Percentiles rank a stretch among this genome's conserved stretches.
Conservation (phyloP, 352 stramenopile genomes). For the Plasmopara halstedii region DNA sequence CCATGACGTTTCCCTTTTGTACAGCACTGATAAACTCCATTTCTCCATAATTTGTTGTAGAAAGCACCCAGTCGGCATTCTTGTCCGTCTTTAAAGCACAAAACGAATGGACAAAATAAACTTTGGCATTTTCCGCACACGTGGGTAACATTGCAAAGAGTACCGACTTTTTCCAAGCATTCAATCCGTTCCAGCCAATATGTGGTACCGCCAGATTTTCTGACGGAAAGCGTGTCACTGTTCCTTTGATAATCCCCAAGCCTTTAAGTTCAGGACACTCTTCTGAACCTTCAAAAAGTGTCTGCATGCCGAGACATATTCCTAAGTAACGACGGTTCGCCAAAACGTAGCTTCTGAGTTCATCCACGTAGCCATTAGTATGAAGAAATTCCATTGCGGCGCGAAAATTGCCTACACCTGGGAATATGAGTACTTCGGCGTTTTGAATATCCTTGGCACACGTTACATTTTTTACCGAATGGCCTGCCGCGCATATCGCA, state of each 20-base stretch:
- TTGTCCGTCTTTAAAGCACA: conserved; percentile 61
- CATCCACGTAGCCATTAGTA: conserved; percentile 77
- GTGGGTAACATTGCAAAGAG: conserved; percentile 49
- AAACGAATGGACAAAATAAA: conserved; percentile 99
- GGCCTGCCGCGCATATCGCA: conserved; percentile 88
- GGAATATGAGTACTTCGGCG: conserved; percentile 85
- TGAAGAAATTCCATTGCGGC: conserved; percentile 91
- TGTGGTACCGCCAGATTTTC: conserved; percentile 87
- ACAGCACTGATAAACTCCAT: conserved; percentile 91
- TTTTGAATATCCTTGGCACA: conserved; percentile 85
- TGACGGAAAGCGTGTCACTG: conserved; percentile 85
- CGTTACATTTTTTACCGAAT: conserved; percentile 83
- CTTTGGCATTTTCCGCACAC: conserved; percentile 32
- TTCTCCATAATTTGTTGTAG: conserved; percentile 92
- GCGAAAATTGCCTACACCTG: conserved; percentile 75
- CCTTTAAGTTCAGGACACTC: conserved; percentile 85
- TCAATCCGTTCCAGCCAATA: conserved; percentile 98
- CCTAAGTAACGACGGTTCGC: conserved; percentile 91
- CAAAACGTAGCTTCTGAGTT: conserved; percentile 84
- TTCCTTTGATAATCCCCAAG: conserved; percentile 90
- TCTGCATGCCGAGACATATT: conserved; percentile 99
- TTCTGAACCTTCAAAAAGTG: conserved; percentile 95
- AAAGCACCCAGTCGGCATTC: conserved; percentile 90
- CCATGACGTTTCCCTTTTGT: conserved; percentile 93
- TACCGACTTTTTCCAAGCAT: conserved; percentile 77